These are phyloP conservation scores for Pythium periplocum DNA, from an alignment of 352 stramenopile species.

Conservation along the genomic window DNA sequence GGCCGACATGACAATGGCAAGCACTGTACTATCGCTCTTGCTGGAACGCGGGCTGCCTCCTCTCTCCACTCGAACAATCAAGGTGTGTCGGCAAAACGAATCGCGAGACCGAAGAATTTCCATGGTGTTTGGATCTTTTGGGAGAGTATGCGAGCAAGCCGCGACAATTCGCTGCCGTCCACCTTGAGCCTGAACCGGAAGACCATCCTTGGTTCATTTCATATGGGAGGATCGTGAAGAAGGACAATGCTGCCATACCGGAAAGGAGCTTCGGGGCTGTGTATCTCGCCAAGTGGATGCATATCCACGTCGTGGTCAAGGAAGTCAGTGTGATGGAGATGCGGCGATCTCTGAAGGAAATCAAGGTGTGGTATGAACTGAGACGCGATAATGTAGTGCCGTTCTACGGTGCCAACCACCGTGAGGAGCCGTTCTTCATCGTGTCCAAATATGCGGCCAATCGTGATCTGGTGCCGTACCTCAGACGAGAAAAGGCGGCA, in stretches of 20 bases:
- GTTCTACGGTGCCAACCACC: slow-evolving; percentile 25
- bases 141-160: not conserved
- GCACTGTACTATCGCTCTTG: not conserved
- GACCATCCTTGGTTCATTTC: not conserved
- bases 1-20: not conserved
- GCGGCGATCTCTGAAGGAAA: not conserved
- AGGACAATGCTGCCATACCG: not conserved
- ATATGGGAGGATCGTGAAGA: not conserved
- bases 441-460: slow-evolving; percentile 15
- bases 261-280: not conserved
- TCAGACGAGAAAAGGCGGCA: not conserved
- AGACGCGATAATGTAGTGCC: slow-evolving; percentile 17
- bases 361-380: not conserved
- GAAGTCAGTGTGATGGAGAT: not conserved
- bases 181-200: not conserved
- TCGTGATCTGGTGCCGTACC: slow-evolving; percentile 8
- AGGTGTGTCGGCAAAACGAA: not conserved
- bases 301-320: slow-evolving; percentile 9
- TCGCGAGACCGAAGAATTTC: not conserved
- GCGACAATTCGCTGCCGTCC: too few relatives aligned
- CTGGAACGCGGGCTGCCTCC: not conserved
- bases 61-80: not conserved
- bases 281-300: not conserved
- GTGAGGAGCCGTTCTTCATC: slow-evolving; percentile 15
- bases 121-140: not conserved